Conservation (phyloP, 192 early-diverging fungal species). For the Backusella tuberculispora region DNA sequence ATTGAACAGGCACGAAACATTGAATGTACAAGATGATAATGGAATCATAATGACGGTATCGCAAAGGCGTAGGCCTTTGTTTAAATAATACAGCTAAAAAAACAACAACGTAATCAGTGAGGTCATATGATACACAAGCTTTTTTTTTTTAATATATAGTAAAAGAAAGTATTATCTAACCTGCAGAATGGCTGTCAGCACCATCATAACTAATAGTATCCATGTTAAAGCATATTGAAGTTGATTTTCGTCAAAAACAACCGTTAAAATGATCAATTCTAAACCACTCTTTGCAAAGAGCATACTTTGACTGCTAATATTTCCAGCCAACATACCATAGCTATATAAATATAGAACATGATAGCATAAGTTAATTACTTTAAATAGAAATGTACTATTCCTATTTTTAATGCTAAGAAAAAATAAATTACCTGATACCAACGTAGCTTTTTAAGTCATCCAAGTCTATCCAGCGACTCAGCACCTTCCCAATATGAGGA, state of each 20-base stretch:
- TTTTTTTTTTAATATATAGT: neutral
- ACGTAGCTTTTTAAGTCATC: constrained; percentile 33
- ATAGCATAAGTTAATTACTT: neutral
- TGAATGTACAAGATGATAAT: constrained; percentile 76
- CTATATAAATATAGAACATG: constrained; percentile 1
- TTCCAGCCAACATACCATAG: constrained; percentile 71
- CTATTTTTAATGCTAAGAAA: neutral
- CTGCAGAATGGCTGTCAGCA: constrained; percentile 57
- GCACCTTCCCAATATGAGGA: constrained; percentile 42
- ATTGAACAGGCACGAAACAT: constrained; percentile 73
- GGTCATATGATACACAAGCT: constrained; percentile 7
- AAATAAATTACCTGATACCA: constrained; percentile 32
- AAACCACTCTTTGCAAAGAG: constrained; percentile 81
- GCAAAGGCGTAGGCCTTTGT: constrained; percentile 71
- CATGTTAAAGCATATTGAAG: constrained; percentile 70
- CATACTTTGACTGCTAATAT: constrained; percentile 73
- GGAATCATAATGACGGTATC: constrained; percentile 78
- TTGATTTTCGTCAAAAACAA: constrained; percentile 62
- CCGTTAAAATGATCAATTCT: constrained; percentile 67
- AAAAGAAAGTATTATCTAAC: constrained; percentile 32
- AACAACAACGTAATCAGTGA: constrained; percentile 13
- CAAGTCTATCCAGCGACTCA: constrained; percentile 20
- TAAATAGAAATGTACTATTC: neutral
- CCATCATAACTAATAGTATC: constrained; percentile 63
- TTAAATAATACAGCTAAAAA: constrained; percentile 73